Evolutionary conservation across 139 green algal species (phyloP), one percentile per base, ranked within the genome.

Genomic region (Chlorella ohadii): DNA sequence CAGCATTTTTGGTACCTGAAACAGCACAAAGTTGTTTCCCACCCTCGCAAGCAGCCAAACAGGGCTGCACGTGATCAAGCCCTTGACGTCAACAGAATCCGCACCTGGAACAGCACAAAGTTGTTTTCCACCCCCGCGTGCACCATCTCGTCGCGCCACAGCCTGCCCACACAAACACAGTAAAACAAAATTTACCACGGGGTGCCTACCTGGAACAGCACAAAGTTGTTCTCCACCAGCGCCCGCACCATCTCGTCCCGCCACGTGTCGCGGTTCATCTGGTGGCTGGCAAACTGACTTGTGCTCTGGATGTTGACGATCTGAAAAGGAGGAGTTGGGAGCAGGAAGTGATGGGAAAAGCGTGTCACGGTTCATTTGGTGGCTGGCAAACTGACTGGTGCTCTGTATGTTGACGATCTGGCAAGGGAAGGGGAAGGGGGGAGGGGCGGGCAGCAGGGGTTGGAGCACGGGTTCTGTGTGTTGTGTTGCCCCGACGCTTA

Each of bases 181-280:
- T 22, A 22, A 31, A 41, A 15, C 3, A 71, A 41, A 20, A 6
- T 23, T 19, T 5, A 39, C 15, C 64, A n/a, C n/a, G 20, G 7
- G 51, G 51, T 12, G 2, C 17, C 66, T 44, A 93, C 93, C 91
- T 98, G 95, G 84, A 83, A 96, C 72, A 98, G 91, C 57, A 98
- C 81, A 79, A 98, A 98, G 57, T 83, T 91, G 78, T 84, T 86
- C 28, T 82, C 81, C 22, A 98, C 67, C 72, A 95, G 84, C 56
- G 91, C 82, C 65, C 92, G 87, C 36, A 98, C 84, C 27, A 89
- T 82, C 31, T 82, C 74, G 39, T 98, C 79, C 9, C 80, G 64
- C 95, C 95, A 98, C 1, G 92, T 97, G 83, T 98, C 95, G 5
- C 95, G 78, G 86, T 98, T 98, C 1, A 98, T 86, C 74, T 86